Evolutionary conservation across 345 rosid genomes (phyloP), one percentile per base, ranked within the genome.

Genomic region (Luvunga scandens): DNA sequence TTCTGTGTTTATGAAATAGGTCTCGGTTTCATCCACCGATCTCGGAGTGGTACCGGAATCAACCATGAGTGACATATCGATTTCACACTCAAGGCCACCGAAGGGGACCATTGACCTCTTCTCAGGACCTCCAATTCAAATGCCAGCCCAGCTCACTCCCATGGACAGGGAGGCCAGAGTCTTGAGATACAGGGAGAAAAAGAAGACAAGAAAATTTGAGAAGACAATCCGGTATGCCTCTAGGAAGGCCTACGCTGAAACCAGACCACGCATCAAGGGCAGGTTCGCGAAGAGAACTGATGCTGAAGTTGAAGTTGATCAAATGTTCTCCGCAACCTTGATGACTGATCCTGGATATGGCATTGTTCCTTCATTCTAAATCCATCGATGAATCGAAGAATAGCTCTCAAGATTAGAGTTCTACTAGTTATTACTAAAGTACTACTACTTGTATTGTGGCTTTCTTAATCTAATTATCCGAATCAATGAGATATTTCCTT

Each of bases 201-300:
- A 90, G 92, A 96, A 96, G 88, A 84, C 83, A 0, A 85, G 99
- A 73, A 96, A 90, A 79, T 96, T 96, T 27, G 95, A 90, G 84
- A 96, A 96, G 86, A 96, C 99, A 19, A 96, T 94, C 74, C 85
- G 99, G 88, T 94, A 96, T 83, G 99, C 99, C 50, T 96, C 98
- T 16, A 89, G 99, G 82, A 94, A 96, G 85, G 98, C 99, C 5
- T 94, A 96, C 62, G 99, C 98, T 55, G 99, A 96, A 81, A 89
- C 90, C 62, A 88, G 99, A 71, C 99, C 98, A 12, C 81, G 99
- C 42, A 89, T 96, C 86, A 96, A 94, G 80, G 99, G 99, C 18
- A 71, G 98, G 59, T 96, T 96, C 38, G 98, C 94, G 1, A 96
- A 96, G 90, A 89, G 97, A 81, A 88, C 82, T 4, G 87, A 92